Evolutionary conservation across 202 grass and related monocot genomes (phyloP), one percentile per base, ranked within the genome.

Genomic region (Setaria viridis): DNA sequence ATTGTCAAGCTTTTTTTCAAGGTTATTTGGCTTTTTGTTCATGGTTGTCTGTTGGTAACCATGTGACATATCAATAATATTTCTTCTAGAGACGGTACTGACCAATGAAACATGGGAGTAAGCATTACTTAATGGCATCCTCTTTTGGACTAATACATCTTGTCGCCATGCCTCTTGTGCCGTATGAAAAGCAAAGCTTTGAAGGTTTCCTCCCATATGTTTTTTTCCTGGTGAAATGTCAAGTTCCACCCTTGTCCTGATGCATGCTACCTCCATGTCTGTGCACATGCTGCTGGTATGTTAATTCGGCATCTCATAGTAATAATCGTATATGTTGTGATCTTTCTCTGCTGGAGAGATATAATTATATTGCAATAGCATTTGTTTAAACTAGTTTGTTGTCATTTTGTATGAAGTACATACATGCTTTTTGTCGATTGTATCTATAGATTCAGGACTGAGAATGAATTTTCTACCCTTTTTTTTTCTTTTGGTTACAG

Each of bases 141-240:
- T 34, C 34, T 84, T 86, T 91, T 88, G 81, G 76, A 84, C 55
- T 70, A 85, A 56, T 58, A 80, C 76, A 80, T 1, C 63, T 85
- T 91, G 85, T 71, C 85, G 0, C 11, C 76, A 41, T 84, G 89
- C 46, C 54, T 64, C 76, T 21, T 80, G 89, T 84, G 84, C 55
- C 63, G 47, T 73, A 70, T 80, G 53, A 53, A 80, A 81, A 76
- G 34, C 53, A 76, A 80, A 43, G 1, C 2, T 81, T 72, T 85
- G 85, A 88, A 81, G 71, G n/a, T 19, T 77, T 88, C 85, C 54
- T 66, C 74, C 3, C 50, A 55, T 46, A 80, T 56, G 15, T 72
- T 57, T 33, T 77, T 34, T 37, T 5, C 39, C 39, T 79, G 35
- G 21, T 74, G 80, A 87, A 63, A 81, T 84, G 64, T 80, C 81